Conservation (phyloP, 306 rosid genomes). For the Ammopiptanthus mongolicus region DNA sequence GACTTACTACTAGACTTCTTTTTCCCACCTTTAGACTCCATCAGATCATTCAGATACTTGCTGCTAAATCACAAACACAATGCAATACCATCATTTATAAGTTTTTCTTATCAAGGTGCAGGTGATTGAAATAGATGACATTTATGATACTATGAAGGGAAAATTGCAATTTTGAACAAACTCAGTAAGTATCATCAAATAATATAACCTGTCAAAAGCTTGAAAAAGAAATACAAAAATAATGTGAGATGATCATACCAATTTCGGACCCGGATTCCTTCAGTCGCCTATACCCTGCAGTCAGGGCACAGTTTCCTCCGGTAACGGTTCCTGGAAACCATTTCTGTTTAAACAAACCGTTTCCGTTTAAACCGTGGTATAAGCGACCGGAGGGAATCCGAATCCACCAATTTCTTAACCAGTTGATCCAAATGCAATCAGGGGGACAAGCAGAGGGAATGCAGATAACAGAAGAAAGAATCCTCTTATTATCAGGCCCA, state of each 20-base stretch:
- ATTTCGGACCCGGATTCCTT: too few relatives aligned
- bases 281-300: too few relatives aligned
- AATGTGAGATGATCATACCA: not conserved
- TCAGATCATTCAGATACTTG: conserved; percentile 69
- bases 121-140: not conserved
- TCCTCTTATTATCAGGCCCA: not conserved
- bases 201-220: not conserved
- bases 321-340: too few relatives aligned
- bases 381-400: too few relatives aligned
- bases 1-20: conserved; percentile 80
- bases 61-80: conserved; percentile 17
- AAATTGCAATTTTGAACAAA: not conserved
- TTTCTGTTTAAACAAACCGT: too few relatives aligned
- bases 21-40: conserved; percentile 92
- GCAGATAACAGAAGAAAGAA: not conserved
- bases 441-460: too few relatives aligned
- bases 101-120: not conserved
- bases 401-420: not conserved
- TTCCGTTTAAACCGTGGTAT: too few relatives aligned
- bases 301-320: too few relatives aligned
- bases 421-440: not conserved
- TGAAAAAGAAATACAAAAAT: not conserved
- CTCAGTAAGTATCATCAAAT: not conserved
- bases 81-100: not conserved
- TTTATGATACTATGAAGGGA: not conserved